Evolutionary conservation across 257 asterid species (phyloP), one percentile per base, ranked within the genome.

Genomic region (Scutellaria galericulata): DNA sequence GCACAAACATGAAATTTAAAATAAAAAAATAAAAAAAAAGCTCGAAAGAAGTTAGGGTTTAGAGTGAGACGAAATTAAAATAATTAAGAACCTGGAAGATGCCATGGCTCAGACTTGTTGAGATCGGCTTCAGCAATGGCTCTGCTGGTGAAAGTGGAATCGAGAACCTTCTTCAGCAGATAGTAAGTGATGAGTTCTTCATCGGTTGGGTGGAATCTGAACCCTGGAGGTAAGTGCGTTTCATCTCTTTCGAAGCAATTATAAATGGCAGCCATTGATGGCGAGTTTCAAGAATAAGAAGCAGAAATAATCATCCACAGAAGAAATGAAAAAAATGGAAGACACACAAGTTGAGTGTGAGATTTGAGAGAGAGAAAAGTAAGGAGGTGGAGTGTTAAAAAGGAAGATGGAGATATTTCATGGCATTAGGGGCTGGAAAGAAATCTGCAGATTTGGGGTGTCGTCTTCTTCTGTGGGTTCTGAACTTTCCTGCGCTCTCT

Each of bases 91-190:
- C 94, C 97, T 8, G 98, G 98, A 7, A 93, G 90, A 14, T 93
- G 86, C 98, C 98, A 91, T 0, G 98, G 98, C 81, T 93, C 98
- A 76, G 85, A 86, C 47, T 89, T 91, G 94, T 91, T 91, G 73
- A 93, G 93, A 57, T 93, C 98, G 48, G 86, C 96, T 57, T 89
- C 96, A 7, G 91, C 92, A 46, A 93, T 91, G 71, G 98, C 97
- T 64, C 89, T 70, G 11, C 86, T 80, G 5, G 91, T 44, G 82
- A 93, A 93, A 65, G 59, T 73, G 73, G 77, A 50, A 83, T 93
- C 89, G 0, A 91, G 80, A 18, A 90, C 97, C 78, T 91, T 93
- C 77, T 86, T 91, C 41, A 91, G 81, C 2, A 93, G 89, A 80
- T 93, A 93, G 79, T 76, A 88, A 4, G 96, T 89, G 79, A 93